Conservation (phyloP, 768 basidiomycete genomes). For the Trametes punicea region DNA sequence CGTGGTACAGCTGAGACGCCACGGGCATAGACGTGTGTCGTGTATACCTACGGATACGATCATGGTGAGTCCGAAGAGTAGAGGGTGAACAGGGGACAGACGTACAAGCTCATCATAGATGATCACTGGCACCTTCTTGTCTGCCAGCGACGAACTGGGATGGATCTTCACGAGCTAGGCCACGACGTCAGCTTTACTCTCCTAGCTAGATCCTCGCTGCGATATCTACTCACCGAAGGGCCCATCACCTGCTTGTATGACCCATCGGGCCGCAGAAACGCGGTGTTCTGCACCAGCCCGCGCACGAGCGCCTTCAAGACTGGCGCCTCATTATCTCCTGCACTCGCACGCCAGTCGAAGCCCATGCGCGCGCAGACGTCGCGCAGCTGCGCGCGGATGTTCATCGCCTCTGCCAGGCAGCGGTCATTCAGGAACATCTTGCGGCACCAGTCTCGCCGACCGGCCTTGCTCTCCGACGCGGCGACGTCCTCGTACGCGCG, state of each 20-base stretch:
- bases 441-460: slow-evolving; percentile 74
- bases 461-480: slow-evolving; percentile 42
- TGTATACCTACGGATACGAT: slow-evolving; percentile 53
- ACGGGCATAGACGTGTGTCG: slow-evolving; percentile 83
- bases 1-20: slow-evolving; percentile 84
- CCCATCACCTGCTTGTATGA: slow-evolving; percentile 83
- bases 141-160: slow-evolving; percentile 77
- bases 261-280: slow-evolving; percentile 81
- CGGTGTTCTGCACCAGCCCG: slow-evolving; percentile 81
- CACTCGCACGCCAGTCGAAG: slow-evolving; percentile 57
- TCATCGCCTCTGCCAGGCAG: slow-evolving; percentile 70
- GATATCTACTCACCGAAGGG: slow-evolving; percentile 44
- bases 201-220: neutral
- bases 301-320: slow-evolving; percentile 69
- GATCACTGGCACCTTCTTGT: slow-evolving; percentile 82
- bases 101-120: slow-evolving; percentile 92
- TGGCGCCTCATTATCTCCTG: slow-evolving; percentile 57
- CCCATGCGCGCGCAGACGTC: slow-evolving; percentile 56
- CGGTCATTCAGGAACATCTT: slow-evolving; percentile 81
- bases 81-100: neutral
- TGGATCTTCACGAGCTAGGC: slow-evolving; percentile 79
- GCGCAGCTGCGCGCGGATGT: slow-evolving; percentile 78
- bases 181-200: neutral
- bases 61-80: neutral
- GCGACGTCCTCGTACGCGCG: slow-evolving; percentile 75